Evolutionary conservation across 1,284 basidiomycete species (phyloP).

Genomic region (Ganoderma multipileum): DNA sequence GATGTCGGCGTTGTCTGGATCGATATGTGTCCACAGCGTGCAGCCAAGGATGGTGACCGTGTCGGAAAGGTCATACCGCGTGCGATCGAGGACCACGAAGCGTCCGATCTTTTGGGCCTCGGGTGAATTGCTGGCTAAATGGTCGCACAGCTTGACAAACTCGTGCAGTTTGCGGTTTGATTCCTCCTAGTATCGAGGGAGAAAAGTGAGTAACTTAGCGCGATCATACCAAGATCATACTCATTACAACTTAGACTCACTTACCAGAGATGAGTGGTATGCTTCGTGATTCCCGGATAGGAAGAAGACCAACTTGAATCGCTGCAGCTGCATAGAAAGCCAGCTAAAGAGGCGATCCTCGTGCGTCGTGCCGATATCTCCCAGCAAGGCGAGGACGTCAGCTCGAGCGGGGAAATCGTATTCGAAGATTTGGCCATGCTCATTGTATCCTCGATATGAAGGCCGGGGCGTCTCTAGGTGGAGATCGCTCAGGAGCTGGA

Average conservation of each 20-base stretch:
- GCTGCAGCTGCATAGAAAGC: slow-evolving; percentile 40
- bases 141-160: slow-evolving; percentile 19
- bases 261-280: slow-evolving; percentile 33
- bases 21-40: slow-evolving; percentile 47
- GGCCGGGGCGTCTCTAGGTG: slow-evolving; percentile 42
- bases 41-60: slow-evolving; percentile 47
- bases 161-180: slow-evolving; percentile 16
- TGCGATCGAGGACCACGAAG: slow-evolving; percentile 45
- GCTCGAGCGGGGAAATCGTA: slow-evolving; percentile 42
- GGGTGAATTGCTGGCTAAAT: neutral
- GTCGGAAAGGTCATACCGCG: slow-evolving; percentile 43
- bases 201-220: neutral
- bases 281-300: slow-evolving; percentile 46
- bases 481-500: slow-evolving; percentile 44
- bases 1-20: slow-evolving; percentile 36
- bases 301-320: slow-evolving; percentile 45
- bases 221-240: neutral
- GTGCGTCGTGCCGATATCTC: slow-evolving; percentile 45
- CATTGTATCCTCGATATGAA: neutral
- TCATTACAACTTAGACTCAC: slow-evolving; percentile 2
- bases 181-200: slow-evolving; percentile 14
- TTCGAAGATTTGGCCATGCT: slow-evolving; percentile 25
- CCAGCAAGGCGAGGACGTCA: slow-evolving; percentile 45
- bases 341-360: slow-evolving; percentile 45
- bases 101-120: slow-evolving; percentile 28